These are phyloP conservation scores for Cyberlindnera mycetangii DNA, from an alignment of 805 yeast species.

Conservation along the genomic window DNA sequence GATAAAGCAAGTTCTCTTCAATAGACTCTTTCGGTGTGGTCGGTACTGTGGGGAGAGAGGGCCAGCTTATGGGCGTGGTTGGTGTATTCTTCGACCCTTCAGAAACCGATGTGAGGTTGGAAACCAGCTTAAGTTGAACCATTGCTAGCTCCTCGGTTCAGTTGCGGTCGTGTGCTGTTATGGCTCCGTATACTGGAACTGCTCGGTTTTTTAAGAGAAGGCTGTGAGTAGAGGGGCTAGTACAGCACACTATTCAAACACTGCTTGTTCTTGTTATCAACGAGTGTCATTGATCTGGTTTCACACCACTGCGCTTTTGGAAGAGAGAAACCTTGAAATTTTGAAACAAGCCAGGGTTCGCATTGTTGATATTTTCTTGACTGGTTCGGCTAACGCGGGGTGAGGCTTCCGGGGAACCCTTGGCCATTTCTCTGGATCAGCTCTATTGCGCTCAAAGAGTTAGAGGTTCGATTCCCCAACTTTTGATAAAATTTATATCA, in stretches of 20 bases:
- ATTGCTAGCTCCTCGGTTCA: background rate
- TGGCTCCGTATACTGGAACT: too few relatives aligned
- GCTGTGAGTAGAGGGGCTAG: too few relatives aligned
- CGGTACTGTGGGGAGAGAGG: background rate
- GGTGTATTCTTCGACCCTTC: background rate
- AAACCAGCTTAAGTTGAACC: slow-evolving; percentile 1
- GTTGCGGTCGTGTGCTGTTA: background rate
- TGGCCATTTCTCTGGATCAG: background rate
- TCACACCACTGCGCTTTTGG: too few relatives aligned
- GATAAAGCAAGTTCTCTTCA: slow-evolving; percentile 14
- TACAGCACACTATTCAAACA: too few relatives aligned
- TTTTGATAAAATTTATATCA: too few relatives aligned
- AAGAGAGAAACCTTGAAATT: too few relatives aligned
- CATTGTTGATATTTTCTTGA: background rate
- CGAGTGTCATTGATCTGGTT: background rate
- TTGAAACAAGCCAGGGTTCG: background rate
- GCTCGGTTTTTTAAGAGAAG: too few relatives aligned
- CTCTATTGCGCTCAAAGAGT: background rate
- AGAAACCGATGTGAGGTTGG: background rate
- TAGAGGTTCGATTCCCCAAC: background rate
- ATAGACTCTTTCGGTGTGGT: slow-evolving; percentile 1
- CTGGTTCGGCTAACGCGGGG: background rate
- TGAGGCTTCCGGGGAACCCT: background rate
- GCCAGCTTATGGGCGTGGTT: slow-evolving; percentile 3
- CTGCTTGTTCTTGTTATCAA: too few relatives aligned